Conservation (phyloP, 306 rosid genomes). For the peach (Prunus persica) region DNA sequence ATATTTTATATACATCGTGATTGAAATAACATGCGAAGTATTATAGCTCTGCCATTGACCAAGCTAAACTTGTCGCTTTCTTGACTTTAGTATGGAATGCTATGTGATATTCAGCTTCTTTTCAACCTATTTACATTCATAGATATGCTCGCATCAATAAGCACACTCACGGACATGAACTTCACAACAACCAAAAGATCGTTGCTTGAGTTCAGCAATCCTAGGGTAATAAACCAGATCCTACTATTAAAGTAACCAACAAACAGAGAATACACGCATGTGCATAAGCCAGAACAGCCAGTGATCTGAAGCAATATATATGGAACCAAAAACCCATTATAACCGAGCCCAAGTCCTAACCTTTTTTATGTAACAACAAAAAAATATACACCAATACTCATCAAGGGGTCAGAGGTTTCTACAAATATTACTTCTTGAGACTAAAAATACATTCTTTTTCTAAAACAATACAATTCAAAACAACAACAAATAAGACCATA, state of each 20-base stretch:
- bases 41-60: not conserved
- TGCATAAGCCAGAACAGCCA: not conserved
- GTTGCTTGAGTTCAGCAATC: not conserved
- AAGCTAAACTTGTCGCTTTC: not conserved
- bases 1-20: not conserved
- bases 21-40: not conserved
- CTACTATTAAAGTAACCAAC: not conserved
- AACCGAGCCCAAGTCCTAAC: not conserved
- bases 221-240: not conserved
- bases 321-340: not conserved
- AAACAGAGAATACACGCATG: not conserved
- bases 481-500: not conserved
- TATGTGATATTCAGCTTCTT: not conserved
- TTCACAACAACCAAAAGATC: not conserved
- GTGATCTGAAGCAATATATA: not conserved
- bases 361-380: not conserved
- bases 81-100: not conserved
- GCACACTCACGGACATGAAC: not conserved
- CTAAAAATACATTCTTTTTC: not conserved
- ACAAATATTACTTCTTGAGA: not conserved
- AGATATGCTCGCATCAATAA: not conserved
- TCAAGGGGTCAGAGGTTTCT: no score
- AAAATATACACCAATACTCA: not conserved
- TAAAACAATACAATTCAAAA: not conserved
- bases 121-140: not conserved